These are phyloP conservation scores for Fusarium nematophilum DNA, from an alignment of 2,329 filamentous ascomycete species.

Conservation along the genomic window DNA sequence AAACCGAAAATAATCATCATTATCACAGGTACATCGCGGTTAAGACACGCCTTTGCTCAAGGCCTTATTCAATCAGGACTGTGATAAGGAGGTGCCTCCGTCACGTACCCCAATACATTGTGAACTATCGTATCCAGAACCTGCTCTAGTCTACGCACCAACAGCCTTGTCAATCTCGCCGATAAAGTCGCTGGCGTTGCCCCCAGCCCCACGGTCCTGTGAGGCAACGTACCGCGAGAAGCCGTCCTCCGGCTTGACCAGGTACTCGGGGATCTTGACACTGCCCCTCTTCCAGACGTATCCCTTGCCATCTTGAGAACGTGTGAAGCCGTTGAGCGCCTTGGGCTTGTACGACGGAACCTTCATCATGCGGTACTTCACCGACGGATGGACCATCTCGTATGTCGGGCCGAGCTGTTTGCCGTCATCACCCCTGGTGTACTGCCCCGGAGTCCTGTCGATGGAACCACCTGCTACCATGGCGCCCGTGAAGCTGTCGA, in stretches of 20 bases:
- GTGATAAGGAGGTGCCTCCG: too few relatives aligned
- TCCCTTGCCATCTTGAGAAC: slow-evolving; percentile 13
- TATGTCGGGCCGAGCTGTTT: slow-evolving; percentile 24
- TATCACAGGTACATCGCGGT: too few relatives aligned
- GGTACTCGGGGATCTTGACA: slow-evolving; percentile 34
- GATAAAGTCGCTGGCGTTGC: slow-evolving; percentile 29
- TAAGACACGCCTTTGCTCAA: too few relatives aligned
- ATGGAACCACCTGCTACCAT: slow-evolving; percentile 27
- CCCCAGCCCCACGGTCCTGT: slow-evolving; percentile 23
- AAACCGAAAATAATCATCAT: too few relatives aligned
- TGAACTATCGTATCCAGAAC: not conserved
- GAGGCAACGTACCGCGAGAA: slow-evolving; percentile 31
- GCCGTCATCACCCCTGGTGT: slow-evolving; percentile 26
- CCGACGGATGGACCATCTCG: slow-evolving; percentile 39
- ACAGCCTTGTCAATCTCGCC: slow-evolving; percentile 24
- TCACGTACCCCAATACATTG: too few relatives aligned
- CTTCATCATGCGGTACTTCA: slow-evolving; percentile 39
- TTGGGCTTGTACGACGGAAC: slow-evolving; percentile 30
- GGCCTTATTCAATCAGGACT: too few relatives aligned
- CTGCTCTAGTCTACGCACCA: slow-evolving; percentile 1
- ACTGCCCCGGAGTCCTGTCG: slow-evolving; percentile 31
- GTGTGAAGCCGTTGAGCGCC: slow-evolving; percentile 31
- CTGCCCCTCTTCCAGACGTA: slow-evolving; percentile 32
- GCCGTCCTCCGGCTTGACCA: slow-evolving; percentile 33
- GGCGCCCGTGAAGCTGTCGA: slow-evolving; percentile 39